Percentiles rank a stretch among this genome's conserved stretches.
These are phyloP conservation scores for Blastocystis sp. DNA, from an alignment of 352 stramenopile species.

Conservation along the genomic window DNA sequence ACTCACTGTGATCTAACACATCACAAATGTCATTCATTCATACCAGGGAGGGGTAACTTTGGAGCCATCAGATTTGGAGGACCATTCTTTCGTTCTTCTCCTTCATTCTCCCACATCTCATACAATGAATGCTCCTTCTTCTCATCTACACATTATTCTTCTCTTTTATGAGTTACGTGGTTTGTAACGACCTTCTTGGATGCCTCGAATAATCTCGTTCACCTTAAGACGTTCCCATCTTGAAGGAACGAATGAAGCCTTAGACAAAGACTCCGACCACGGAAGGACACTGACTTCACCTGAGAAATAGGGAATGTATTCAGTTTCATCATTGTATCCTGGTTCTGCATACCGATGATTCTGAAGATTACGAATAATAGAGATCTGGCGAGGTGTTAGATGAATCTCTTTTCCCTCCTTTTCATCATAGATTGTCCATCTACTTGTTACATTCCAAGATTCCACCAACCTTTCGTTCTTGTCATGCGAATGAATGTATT, in stretches of 20 bases:
- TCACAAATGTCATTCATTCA: not conserved
- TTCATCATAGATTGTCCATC: constrained; percentile 91
- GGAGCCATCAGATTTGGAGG: constrained; percentile 89
- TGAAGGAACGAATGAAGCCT: constrained; percentile 65
- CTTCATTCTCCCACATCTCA: constrained; percentile 83
- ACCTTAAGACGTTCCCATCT: constrained; percentile 65
- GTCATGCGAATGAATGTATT: constrained; percentile 65
- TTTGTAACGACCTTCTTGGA: constrained; percentile 60
- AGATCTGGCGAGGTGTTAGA: constrained; percentile 87
- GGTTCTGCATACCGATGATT: constrained; percentile 79
- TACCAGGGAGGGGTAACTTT: constrained; percentile 86
- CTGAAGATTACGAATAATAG: constrained; percentile 93
- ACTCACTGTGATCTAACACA: constrained; percentile 83
- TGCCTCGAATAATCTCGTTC: constrained; percentile 70
- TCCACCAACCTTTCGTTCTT: constrained; percentile 49
- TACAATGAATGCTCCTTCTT: constrained; percentile 82
- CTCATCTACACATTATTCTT: constrained; percentile 72
- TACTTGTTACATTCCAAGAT: constrained; percentile 7
- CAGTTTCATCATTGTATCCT: constrained; percentile 81
- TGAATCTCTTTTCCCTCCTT: constrained; percentile 95
- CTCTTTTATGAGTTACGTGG: constrained; percentile 65
- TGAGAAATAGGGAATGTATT: constrained; percentile 81
- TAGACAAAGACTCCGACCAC: constrained; percentile 74
- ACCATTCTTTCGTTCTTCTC: constrained; percentile 69
- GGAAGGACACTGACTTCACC: constrained; percentile 79